Evolutionary conservation across 2,329 filamentous ascomycete genomes (phyloP).

Genomic region (Calycina marina): DNA sequence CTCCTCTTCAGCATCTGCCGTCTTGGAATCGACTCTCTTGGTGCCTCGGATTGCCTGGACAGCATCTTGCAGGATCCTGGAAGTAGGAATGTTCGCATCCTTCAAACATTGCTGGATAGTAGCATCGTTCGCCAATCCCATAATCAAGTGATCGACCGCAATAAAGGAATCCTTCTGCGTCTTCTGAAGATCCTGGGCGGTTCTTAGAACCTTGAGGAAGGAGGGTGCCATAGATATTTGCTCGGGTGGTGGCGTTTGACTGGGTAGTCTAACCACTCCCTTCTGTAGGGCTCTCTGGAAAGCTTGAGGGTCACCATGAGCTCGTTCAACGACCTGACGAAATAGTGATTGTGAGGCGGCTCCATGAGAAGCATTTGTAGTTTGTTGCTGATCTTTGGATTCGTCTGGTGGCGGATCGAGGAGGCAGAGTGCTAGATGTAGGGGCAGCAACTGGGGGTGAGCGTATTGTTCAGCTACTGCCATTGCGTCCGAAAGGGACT

Average conservation of each 20-base stretch:
- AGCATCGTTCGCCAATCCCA: constrained; percentile 65
- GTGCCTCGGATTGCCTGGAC: constrained; percentile 85
- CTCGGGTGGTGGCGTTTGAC: constrained; percentile 89
- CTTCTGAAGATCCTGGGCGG: constrained; percentile 81
- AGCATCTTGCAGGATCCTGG: constrained; percentile 82
- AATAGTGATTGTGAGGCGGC: constrained; percentile 60
- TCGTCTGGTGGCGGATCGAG: constrained; percentile 61
- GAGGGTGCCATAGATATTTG: constrained; percentile 68
- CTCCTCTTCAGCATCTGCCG: constrained; percentile 81
- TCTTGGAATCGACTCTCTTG: constrained; percentile 87
- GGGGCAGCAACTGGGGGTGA: constrained; percentile 77
- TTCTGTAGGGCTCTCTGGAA: constrained; percentile 88
- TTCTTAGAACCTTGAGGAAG: constrained; percentile 69
- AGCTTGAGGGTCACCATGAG: constrained; percentile 80
- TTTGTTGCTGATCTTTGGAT: constrained; percentile 65
- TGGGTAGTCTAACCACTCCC: constrained; percentile 74
- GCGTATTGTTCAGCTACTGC: constrained; percentile 75
- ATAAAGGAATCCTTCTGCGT: constrained; percentile 96
- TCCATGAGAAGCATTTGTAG: constrained; percentile 47
- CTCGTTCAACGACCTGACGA: constrained; percentile 84
- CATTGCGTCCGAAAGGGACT: constrained; percentile 81
- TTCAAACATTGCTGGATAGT: constrained; percentile 59
- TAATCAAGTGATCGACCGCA: constrained; percentile 88
- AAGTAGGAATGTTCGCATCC: constrained; percentile 82
- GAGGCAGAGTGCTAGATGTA: constrained; percentile 77